Base-by-base conservation (phyloP, 371 early-diverging fungal genomes). In the Syncephalastrum monosporum region DNA sequence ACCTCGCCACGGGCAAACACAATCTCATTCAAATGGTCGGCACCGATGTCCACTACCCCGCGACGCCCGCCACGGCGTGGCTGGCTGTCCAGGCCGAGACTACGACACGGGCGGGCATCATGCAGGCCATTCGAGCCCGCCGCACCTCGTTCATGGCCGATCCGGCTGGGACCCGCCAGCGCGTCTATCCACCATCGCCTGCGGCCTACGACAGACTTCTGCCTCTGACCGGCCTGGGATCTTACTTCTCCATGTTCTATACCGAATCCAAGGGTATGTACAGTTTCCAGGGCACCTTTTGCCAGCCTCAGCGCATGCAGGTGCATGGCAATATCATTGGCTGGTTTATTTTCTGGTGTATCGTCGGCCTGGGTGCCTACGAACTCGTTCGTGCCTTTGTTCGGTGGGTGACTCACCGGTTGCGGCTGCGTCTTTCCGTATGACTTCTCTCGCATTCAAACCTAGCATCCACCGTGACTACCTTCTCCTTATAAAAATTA, bases 11-110 rank as follows among this genome's bases (percentile, higher is more conserved):
- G 16, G 72, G 67, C 17, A 53, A 72, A 24, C 53, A 71, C 57
- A 67, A 77, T 27, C 50, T 83, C 15, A 66, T 85, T 53, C 59
- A 83, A 48, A 79, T 90, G 66, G 79, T 88, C 0, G 90, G 90
- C 21, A 78, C 81, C 17, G 91, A 91, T 69, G 72, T 87, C 16
- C 91, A 91, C 61, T 73, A 78, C 47, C 89, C 91, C 5, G 76
- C 75, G 17, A 58, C 79, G 0, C 73, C 71, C 4, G 82, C 83
- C 12, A 82, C 80, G 45, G 74, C 77, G 7, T 91, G 90, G 90
- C 79, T 88, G 4, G 71, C 86, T 0, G 59, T 90, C 42, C 79
- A 84, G 14, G 76, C 87, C 1, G 51, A 67, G 43, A 69, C 77
- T 33, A 63, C 69, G 38, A 69, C 80, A 0, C 64, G 68, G 1